Percentiles rank a stretch among this genome's conserved stretches.
phyloP scores from a whole-genome alignment of 192 early-diverging fungal genomes.

The Phlyctochytrium arcticum region DNA sequence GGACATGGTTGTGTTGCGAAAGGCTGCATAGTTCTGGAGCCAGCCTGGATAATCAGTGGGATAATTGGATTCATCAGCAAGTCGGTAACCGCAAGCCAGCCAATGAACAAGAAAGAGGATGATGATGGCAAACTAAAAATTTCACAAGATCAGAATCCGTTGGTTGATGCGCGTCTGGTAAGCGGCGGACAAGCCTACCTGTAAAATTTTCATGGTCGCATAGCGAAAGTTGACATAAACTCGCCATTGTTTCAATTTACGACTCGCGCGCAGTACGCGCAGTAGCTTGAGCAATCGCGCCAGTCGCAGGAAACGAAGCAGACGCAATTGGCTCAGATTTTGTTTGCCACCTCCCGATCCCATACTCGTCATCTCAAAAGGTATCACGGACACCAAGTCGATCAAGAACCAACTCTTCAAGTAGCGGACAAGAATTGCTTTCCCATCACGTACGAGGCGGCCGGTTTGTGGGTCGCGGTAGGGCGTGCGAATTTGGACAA shows the following conservation, averaged over 20 bases:
- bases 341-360: background rate
- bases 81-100: constrained; percentile 45
- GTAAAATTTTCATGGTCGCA: constrained; percentile 35
- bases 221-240: constrained; percentile 41
- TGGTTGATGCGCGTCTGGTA: background rate
- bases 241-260: constrained; percentile 45
- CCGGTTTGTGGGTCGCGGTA: constrained; percentile 45
- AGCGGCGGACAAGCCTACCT: constrained; percentile 22
- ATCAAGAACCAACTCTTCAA: constrained; percentile 39
- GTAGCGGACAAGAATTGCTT: constrained; percentile 29
- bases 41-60: constrained; percentile 39
- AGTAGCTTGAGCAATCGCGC: constrained; percentile 44
- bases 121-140: constrained; percentile 30
- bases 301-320: constrained; percentile 42
- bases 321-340: constrained; percentile 24
- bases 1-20: constrained; percentile 14
- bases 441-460: constrained; percentile 31
- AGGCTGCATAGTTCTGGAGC: constrained; percentile 23
- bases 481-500: constrained; percentile 46
- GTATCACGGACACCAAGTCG: constrained; percentile 44
- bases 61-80: constrained; percentile 31
- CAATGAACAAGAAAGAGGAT: constrained; percentile 46
- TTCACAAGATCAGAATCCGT: constrained; percentile 1
- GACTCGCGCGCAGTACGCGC: constrained; percentile 44
- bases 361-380: constrained; percentile 39